Conservation (phyloP, 371 early-diverging fungal species). For the Syncephalastrum monosporum region DNA sequence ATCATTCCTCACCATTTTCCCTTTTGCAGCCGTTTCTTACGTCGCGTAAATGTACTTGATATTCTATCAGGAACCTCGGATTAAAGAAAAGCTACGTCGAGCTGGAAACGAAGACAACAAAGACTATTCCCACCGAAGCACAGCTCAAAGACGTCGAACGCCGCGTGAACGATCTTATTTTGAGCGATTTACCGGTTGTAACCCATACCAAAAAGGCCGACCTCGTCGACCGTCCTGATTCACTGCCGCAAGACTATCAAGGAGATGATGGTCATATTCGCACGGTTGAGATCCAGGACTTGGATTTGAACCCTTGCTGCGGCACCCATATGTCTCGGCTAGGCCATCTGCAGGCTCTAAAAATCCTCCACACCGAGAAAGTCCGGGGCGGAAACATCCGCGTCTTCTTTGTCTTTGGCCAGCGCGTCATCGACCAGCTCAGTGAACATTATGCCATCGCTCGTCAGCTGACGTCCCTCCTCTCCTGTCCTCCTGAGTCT, state of each 20-base stretch:
- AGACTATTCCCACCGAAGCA: conserved; percentile 36
- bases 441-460: conserved; percentile 47
- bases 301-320: conserved; percentile 78
- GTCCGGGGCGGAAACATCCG: conserved; percentile 70
- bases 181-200: conserved; percentile 49
- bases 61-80: conserved; percentile 52
- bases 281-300: conserved; percentile 52
- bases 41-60: not conserved
- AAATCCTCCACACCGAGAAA: conserved; percentile 65
- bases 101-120: conserved; percentile 36
- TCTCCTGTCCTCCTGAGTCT: conserved; percentile 59
- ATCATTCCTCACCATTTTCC: no score
- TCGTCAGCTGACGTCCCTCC: conserved; percentile 45
- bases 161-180: conserved; percentile 57
- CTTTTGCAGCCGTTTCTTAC: not conserved
- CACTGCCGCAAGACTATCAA: conserved; percentile 62
- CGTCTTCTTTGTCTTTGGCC: conserved; percentile 67
- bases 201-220: conserved; percentile 37
- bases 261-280: conserved; percentile 62
- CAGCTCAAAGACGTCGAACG: conserved; percentile 52
- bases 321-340: conserved; percentile 72
- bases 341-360: conserved; percentile 64
- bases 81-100: conserved; percentile 60
- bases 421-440: conserved; percentile 55
- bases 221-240: conserved; percentile 38